Evolutionary conservation across 257 asterid species (phyloP), one percentile per base, ranked within the genome.

Genomic region (Jacaranda copaia): DNA sequence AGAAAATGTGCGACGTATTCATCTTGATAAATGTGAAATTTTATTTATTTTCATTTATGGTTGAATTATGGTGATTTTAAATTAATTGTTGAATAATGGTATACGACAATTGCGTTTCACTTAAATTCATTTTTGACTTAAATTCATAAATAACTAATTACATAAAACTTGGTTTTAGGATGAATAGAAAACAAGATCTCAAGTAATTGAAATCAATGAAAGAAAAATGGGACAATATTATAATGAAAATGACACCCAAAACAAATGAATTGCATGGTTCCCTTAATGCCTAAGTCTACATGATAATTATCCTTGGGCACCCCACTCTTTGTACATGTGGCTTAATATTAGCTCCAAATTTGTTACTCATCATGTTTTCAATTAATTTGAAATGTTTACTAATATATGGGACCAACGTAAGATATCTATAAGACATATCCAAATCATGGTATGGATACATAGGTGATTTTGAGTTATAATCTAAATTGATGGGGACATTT

Each of bases 231-330:
- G 19, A 66, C n/a, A n/a, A 68, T 10, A 25, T 45, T 46, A 59
- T 13, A 58, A 14, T 59, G 43, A 53, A 48, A 70, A 10, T 48
- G 57, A 19, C 49, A 70, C 38, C 49, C 39, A 25, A 42, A 79
- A 79, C 58, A 57, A 73, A 45, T 57, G 76, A 38, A 66, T 36
- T 72, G 10, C 40, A 42, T 10, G 16, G 43, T 45, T 79, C 75
- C 64, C 82, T 79, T 79, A 72, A 65, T 66, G 63, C 62, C 70
- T 79, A 79, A 72, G 82, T 52, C 69, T 78, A 64, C 49, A 51
- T 60, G 7, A 15, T 40, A 1, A 38, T 58, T 13, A 52, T 11
- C 6, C 52, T 51, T 0, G 3, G 8, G 5, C 3, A 25, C 45
- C 55, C 65, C 52, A 39, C 58, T 49, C 20, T 46, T 68, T 40